Percentiles rank a stretch among this genome's conserved stretches.
These are phyloP conservation scores for Solanum chmielewskii DNA, from an alignment of 257 asterid genomes.

Conservation along the genomic window DNA sequence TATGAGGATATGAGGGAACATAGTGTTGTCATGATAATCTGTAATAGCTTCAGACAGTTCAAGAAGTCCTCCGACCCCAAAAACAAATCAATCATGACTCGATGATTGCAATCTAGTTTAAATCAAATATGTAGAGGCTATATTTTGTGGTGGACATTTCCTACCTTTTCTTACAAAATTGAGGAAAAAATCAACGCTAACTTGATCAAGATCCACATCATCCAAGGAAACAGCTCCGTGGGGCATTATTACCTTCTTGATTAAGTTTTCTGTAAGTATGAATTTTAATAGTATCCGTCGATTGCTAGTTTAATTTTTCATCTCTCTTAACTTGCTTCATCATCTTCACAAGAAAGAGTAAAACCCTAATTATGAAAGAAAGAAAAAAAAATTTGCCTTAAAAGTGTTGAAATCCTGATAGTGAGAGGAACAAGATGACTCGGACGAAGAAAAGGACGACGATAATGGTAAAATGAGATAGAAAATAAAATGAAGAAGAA, in stretches of 20 bases:
- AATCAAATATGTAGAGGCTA: neutral
- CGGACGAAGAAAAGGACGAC: too few relatives aligned
- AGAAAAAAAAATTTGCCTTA: too few relatives aligned
- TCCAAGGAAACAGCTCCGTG: conserved; percentile 93
- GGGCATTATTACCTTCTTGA: conserved; percentile 91
- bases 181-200: conserved; percentile 79
- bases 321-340: too few relatives aligned
- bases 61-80: conserved; percentile 56
- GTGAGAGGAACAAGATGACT: too few relatives aligned
- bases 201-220: conserved; percentile 98
- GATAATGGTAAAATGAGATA: too few relatives aligned
- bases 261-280: conserved; percentile 68
- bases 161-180: conserved; percentile 84
- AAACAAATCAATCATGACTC: neutral
- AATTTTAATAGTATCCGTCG: conserved; percentile 69
- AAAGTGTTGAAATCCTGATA: too few relatives aligned
- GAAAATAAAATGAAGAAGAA: too few relatives aligned
- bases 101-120: too few relatives aligned
- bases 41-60: conserved; percentile 94
- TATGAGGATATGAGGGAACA: conserved; percentile 74
- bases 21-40: conserved; percentile 70
- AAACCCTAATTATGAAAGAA: too few relatives aligned
- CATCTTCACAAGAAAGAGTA: too few relatives aligned
- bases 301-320: neutral
- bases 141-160: neutral